Evolutionary conservation across 805 yeast species (phyloP).

Genomic region (Blastobotrys americana): DNA sequence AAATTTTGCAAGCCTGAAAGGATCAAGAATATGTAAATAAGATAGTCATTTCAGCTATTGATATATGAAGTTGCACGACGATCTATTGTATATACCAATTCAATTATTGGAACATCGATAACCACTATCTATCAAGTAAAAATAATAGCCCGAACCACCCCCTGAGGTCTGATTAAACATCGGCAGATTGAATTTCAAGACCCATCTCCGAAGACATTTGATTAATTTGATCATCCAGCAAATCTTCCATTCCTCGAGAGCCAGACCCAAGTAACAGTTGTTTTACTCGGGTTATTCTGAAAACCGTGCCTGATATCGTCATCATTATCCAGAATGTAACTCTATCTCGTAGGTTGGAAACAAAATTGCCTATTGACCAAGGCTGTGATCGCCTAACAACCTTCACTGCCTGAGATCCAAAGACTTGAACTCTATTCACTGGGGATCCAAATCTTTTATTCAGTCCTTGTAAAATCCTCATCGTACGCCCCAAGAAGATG

Average conservation of each 20-base stretch:
- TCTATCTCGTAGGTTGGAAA: conserved; percentile 10
- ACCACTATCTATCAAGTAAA: too few relatives aligned
- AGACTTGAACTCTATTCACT: conserved; percentile 59
- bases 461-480: conserved; percentile 67
- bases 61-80: too few relatives aligned
- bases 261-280: conserved; percentile 2
- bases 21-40: conserved; percentile 2
- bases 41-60: too few relatives aligned
- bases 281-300: conserved; percentile 6
- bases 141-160: too few relatives aligned
- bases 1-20: too few relatives aligned
- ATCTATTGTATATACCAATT: too few relatives aligned
- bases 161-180: too few relatives aligned
- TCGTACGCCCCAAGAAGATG: conserved; percentile 58
- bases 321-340: conserved; percentile 11
- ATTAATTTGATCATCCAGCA: conserved; percentile 13
- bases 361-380: conserved; percentile 1
- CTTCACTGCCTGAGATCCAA: conserved; percentile 48
- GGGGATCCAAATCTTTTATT: conserved; percentile 64
- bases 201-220: background rate
- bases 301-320: conserved; percentile 11
- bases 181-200: too few relatives aligned
- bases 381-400: conserved; percentile 4
- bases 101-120: background rate
- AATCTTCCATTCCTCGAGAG: conserved; percentile 9